These are phyloP conservation scores for Tolypocladium ovalisporum DNA, from an alignment of 2,329 filamentous ascomycete species.

Conservation along the genomic window DNA sequence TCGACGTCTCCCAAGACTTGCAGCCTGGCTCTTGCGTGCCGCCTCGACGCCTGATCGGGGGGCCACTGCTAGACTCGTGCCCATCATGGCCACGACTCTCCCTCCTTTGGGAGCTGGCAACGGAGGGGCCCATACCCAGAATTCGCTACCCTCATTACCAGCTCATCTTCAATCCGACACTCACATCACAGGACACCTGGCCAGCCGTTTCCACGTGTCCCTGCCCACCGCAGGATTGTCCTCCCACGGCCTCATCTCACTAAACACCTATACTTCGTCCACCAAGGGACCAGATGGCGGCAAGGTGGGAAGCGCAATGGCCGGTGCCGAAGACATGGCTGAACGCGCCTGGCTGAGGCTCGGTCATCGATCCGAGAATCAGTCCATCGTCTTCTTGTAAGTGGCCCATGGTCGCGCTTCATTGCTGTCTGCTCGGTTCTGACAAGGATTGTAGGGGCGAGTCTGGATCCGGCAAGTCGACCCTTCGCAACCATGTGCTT, in stretches of 20 bases:
- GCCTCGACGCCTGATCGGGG: conserved; percentile 3
- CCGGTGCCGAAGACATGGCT: conserved; percentile 85
- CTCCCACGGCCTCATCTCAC: conserved; percentile 78
- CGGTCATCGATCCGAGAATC: conserved; percentile 83
- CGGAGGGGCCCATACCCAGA: conserved; percentile 63
- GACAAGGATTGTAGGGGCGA: conserved; percentile 55
- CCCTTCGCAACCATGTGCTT: conserved; percentile 78
- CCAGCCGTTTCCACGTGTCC: conserved; percentile 84
- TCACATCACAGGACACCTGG: conserved; percentile 71
- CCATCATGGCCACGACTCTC: conserved; percentile 50
- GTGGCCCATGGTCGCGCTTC: conserved; percentile 16
- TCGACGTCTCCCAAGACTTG: neutral
- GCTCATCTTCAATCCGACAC: conserved; percentile 71
- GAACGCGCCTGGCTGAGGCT: conserved; percentile 75
- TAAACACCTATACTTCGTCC: conserved; percentile 92
- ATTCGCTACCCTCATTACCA: conserved; percentile 79
- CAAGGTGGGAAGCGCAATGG: conserved; percentile 85
- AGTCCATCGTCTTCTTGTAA: conserved; percentile 86
- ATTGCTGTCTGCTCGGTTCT: neutral
- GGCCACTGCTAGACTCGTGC: conserved; percentile 20
- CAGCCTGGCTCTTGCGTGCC: neutral
- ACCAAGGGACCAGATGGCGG: conserved; percentile 81
- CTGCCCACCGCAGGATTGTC: conserved; percentile 81
- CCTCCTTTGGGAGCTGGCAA: conserved; percentile 34
- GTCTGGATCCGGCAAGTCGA: conserved; percentile 93